These are phyloP conservation scores for Irpex lacteus DNA, from an alignment of 1,284 basidiomycete genomes.

Conservation along the genomic window DNA sequence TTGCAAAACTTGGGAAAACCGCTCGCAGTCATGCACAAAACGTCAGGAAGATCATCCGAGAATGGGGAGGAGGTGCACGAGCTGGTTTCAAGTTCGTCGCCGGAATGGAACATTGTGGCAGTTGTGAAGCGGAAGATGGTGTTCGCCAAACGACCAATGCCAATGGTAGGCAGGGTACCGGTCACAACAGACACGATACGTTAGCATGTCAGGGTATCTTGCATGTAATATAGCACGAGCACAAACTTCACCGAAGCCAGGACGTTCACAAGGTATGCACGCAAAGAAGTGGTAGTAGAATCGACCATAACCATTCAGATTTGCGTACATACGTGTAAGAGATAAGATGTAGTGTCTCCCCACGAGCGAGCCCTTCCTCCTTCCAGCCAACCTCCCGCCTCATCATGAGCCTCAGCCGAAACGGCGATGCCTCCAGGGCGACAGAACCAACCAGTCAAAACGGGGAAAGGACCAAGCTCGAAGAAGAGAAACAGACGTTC, in stretches of 20 bases:
- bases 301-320: not conserved
- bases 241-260: too few species aligned
- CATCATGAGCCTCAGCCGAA: constrained; percentile 42
- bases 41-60: constrained; percentile 9
- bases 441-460: constrained; percentile 38
- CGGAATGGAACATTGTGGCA: constrained; percentile 47
- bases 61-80: constrained; percentile 22
- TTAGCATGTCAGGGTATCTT: not conserved
- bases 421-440: constrained; percentile 52
- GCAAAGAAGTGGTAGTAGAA: too few species aligned
- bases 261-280: too few species aligned
- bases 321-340: not conserved
- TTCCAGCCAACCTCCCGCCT: constrained; percentile 20
- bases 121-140: constrained; percentile 77
- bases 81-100: constrained; percentile 30
- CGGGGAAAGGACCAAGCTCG: constrained; percentile 31
- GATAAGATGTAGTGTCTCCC: constrained; percentile 22
- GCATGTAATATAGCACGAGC: too few species aligned
- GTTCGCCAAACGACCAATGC: constrained; percentile 76
- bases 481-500: constrained; percentile 35
- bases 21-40: constrained; percentile 62
- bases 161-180: constrained; percentile 38
- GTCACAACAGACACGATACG: not conserved
- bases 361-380: constrained; percentile 11
- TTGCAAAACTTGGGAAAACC: constrained; percentile 75